Conservation (phyloP, 2,329 filamentous ascomycete species). For the Monosporascus cannonballus region DNA sequence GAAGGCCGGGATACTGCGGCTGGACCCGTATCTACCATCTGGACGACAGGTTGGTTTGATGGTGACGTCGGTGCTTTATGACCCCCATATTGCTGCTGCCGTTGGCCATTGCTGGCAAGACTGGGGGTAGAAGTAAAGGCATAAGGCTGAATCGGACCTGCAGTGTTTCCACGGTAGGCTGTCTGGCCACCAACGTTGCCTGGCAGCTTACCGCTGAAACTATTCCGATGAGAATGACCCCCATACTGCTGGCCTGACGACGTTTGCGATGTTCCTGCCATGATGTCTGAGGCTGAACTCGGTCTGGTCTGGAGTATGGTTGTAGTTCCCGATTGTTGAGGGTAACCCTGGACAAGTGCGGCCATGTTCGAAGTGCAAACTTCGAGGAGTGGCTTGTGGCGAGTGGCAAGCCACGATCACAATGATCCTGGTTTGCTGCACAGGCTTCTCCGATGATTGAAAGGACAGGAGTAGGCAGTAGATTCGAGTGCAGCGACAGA, state of each 20-base stretch:
- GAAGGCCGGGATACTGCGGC: slow-evolving; percentile 14
- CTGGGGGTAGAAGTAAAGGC: slow-evolving; percentile 68
- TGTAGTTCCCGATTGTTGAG: slow-evolving; percentile 66
- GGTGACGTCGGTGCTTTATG: slow-evolving; percentile 42
- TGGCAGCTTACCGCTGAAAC: slow-evolving; percentile 41
- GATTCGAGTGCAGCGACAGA: neutral
- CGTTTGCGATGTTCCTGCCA: slow-evolving; percentile 41
- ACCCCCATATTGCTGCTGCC: slow-evolving; percentile 41
- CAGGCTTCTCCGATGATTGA: slow-evolving; percentile 3
- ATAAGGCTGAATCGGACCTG: slow-evolving; percentile 65
- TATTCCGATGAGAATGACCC: slow-evolving; percentile 41
- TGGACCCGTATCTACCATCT: slow-evolving; percentile 31
- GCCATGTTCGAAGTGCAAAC: slow-evolving; percentile 53
- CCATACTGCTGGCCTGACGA: slow-evolving; percentile 47
- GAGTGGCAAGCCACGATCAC: slow-evolving; percentile 12
- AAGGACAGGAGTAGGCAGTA: neutral
- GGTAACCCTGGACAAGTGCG: slow-evolving; percentile 75
- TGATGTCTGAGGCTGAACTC: slow-evolving; percentile 56
- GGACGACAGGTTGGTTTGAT: slow-evolving; percentile 35
- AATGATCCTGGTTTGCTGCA: slow-evolving; percentile 9
- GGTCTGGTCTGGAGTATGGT: slow-evolving; percentile 72
- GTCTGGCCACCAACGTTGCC: slow-evolving; percentile 35
- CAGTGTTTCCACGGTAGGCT: slow-evolving; percentile 49
- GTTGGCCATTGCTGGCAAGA: slow-evolving; percentile 47
- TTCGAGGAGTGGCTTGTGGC: slow-evolving; percentile 5